A percentile compares a stretch with the other conserved stretches of the same genome.
These are phyloP conservation scores for Tetrahymena elliotti DNA, from an alignment of 73 alveolate genomes.

Conservation along the genomic window DNA sequence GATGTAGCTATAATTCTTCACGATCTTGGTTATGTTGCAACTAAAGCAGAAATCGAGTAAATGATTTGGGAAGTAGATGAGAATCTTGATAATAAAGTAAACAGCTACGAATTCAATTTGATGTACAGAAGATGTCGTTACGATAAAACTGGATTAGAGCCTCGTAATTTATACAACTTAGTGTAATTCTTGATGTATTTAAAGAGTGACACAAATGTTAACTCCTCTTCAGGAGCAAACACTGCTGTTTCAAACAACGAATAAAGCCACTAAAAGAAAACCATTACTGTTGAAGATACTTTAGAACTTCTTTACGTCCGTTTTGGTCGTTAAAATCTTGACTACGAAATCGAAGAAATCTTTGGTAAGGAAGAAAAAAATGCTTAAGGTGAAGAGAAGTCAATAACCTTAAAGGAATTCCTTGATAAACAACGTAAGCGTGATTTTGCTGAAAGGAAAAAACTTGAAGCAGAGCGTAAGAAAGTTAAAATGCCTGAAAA, in stretches of 20 bases:
- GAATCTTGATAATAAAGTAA: constrained; percentile 49
- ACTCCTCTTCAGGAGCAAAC: neutral
- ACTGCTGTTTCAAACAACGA: neutral
- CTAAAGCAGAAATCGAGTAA: constrained; percentile 51
- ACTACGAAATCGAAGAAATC: constrained; percentile 27
- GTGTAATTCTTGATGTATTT: constrained; percentile 56
- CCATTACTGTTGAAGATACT: constrained; percentile 67
- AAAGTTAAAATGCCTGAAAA: constrained; percentile 18
- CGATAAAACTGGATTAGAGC: constrained; percentile 63
- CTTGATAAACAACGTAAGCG: constrained; percentile 10
- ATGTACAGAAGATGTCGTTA: constrained; percentile 64
- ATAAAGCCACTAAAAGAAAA: constrained; percentile 48
- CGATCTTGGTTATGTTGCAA: constrained; percentile 8
- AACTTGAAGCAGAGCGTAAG: constrained; percentile 30
- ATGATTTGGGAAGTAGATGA: constrained; percentile 78
- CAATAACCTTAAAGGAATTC: constrained; percentile 12
- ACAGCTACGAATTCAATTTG: constrained; percentile 60
- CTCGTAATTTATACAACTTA: constrained; percentile 53
- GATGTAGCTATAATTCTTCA: constrained; percentile 6
- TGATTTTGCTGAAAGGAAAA: constrained; percentile 12
- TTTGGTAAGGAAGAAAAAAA: constrained; percentile 39
- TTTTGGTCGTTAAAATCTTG: constrained; percentile 39
- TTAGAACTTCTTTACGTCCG: constrained; percentile 61
- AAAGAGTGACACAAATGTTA: neutral
- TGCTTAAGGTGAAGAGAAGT: constrained; percentile 40